Base-by-base conservation (phyloP, 495 filamentous ascomycete species). In the Daldinia concentrica region DNA sequence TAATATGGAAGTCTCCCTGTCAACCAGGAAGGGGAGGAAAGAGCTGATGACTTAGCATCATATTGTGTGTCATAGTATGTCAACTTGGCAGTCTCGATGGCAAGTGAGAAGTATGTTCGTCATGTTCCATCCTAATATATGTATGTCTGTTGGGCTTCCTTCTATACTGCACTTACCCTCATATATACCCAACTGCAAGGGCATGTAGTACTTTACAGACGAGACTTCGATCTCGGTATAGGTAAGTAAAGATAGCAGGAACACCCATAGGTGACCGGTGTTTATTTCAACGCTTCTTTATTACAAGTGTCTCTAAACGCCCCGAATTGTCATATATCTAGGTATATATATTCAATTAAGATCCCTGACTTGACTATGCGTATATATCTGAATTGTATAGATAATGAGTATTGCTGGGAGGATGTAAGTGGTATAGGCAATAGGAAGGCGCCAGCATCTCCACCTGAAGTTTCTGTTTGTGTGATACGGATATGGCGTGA, bases 401-500 rank as follows among this genome's bases (percentile, higher is more conserved):
- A 19, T 2, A 45, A 15, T 24, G 24, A 24, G 7, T n/a, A 19
- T 14, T 24, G 6, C 29, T 48, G 43, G 6, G n/a, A 45, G n/a
- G 14, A n/a, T 30, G 24, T 27, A n/a, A 27, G 14, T 60, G 0
- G 22, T 29, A 17, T 27, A 65, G 22, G 24, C 2, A 48, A 64
- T 27, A 43, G 58, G 58, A 59, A 56, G 54, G 27, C 26, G 27
- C 59, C 30, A 19, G 0, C 29, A 27, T 64, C 48, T 58, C 36
- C 39, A 60, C 55, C 14, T 12, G 22, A 22, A 56, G 34, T 56
- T 39, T 39, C 36, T 68, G 58, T 51, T 72, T 64, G 59, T 22
- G 48, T 72, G 26, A 17, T 56, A 60, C 59, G 54, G 66, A 30
- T 45, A 60, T 64, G 60, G 58, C 64, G 69, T 72, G 39, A 30